Conservation (phyloP, 805 yeast genomes). For the Clavispora fructus region DNA sequence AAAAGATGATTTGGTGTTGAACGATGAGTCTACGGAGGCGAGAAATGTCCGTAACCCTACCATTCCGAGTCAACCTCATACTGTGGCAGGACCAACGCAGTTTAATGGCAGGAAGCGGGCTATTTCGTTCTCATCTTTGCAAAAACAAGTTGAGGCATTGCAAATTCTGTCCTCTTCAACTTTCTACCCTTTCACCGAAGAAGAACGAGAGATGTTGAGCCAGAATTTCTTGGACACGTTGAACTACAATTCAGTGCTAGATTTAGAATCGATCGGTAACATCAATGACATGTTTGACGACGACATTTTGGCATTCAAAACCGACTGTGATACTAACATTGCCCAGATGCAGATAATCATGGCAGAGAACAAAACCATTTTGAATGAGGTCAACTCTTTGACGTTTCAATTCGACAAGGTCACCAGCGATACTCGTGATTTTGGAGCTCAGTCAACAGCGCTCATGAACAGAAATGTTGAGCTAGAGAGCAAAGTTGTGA, state of each 20-base stretch:
- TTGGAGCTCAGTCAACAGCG: constrained; percentile 51
- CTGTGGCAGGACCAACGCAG: neutral
- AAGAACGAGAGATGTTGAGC: constrained; percentile 33
- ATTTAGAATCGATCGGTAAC: constrained; percentile 34
- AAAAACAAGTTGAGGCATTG: neutral
- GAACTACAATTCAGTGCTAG: constrained; percentile 38
- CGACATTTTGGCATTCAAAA: constrained; percentile 29
- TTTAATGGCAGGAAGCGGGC: neutral
- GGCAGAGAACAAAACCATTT: constrained; percentile 40
- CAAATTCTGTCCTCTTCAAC: neutral
- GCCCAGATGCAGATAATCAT: constrained; percentile 30
- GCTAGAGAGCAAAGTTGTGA: constrained; percentile 37
- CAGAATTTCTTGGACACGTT: constrained; percentile 31
- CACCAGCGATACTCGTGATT: constrained; percentile 55
- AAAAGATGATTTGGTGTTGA: constrained; percentile 22
- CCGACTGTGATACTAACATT: constrained; percentile 19
- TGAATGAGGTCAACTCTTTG: constrained; percentile 43
- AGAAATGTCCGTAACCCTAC: constrained; percentile 12
- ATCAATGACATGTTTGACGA: constrained; percentile 35
- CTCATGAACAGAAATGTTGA: constrained; percentile 44
- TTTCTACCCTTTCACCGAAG: constrained; percentile 32
- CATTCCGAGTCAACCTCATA: constrained; percentile 1
- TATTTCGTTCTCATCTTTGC: neutral
- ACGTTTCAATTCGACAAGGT: constrained; percentile 53
- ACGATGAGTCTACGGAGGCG: constrained; percentile 12